Percentiles rank a stretch among this genome's conserved stretches.
These are phyloP conservation scores for Fusarium sp. DNA, from an alignment of 2,329 filamentous ascomycete genomes.

Conservation along the genomic window DNA sequence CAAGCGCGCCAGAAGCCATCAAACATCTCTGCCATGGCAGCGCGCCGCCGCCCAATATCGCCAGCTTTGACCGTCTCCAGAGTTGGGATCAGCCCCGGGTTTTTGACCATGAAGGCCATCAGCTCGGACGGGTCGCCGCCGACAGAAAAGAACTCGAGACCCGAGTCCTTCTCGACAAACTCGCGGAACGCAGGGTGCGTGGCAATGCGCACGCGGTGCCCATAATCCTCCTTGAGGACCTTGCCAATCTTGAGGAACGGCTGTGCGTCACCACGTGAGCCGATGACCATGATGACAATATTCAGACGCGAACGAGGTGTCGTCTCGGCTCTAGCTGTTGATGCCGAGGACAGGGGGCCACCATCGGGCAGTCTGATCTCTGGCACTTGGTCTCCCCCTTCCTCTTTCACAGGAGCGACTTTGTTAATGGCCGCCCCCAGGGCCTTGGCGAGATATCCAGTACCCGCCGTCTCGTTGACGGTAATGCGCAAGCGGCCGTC, in stretches of 20 bases:
- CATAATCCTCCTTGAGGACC: slow-evolving; percentile 78
- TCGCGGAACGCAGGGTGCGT: slow-evolving; percentile 85
- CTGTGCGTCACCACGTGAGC: slow-evolving; percentile 84
- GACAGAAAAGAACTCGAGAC: slow-evolving; percentile 85
- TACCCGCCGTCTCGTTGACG: slow-evolving; percentile 78
- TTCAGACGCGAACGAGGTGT: slow-evolving; percentile 71
- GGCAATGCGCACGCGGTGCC: slow-evolving; percentile 83
- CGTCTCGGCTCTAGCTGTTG: slow-evolving; percentile 51
- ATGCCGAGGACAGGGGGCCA: slow-evolving; percentile 50
- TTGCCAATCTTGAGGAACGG: slow-evolving; percentile 84
- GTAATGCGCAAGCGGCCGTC: slow-evolving; percentile 82
- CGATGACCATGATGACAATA: slow-evolving; percentile 88
- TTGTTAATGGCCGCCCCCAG: slow-evolving; percentile 74
- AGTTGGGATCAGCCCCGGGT: slow-evolving; percentile 83
- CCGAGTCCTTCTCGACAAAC: slow-evolving; percentile 80
- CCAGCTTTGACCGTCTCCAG: slow-evolving; percentile 81
- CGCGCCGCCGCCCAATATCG: slow-evolving; percentile 77
- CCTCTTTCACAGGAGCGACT: slow-evolving; percentile 33
- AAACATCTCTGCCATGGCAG: slow-evolving; percentile 86
- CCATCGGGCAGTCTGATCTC: slow-evolving; percentile 32
- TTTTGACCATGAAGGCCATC: slow-evolving; percentile 93
- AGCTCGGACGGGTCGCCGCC: slow-evolving; percentile 85
- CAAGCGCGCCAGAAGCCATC: slow-evolving; percentile 87
- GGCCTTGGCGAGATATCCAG: slow-evolving; percentile 81
- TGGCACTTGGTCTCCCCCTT: slow-evolving; percentile 10